These are phyloP conservation scores for Ceratobasidium sp. DNA, from an alignment of 1,284 basidiomycete species.

Conservation along the genomic window DNA sequence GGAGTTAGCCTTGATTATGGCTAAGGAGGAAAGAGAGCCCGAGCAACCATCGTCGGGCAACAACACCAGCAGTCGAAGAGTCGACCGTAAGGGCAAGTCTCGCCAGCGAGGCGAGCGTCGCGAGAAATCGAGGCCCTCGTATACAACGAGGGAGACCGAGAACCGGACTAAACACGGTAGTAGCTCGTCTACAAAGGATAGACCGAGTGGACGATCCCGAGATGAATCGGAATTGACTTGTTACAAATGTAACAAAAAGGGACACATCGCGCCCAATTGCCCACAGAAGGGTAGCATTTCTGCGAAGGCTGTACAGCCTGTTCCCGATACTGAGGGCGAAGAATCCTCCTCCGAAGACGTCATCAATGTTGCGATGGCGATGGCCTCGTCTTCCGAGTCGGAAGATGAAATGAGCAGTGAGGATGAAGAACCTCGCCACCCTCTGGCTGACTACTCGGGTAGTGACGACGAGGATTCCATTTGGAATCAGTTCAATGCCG, in stretches of 20 bases:
- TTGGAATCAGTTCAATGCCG: not conserved
- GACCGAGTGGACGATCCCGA: not conserved
- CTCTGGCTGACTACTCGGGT: not conserved
- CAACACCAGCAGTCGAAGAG: not conserved
- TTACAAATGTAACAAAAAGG: not conserved
- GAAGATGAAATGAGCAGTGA: not conserved
- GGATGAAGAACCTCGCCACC: not conserved
- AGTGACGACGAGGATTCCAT: not conserved
- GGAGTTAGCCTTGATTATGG: not conserved
- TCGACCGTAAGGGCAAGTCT: not conserved
- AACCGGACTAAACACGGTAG: too few species aligned
- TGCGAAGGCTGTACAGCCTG: not conserved
- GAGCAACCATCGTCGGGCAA: not conserved
- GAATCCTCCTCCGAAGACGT: not conserved
- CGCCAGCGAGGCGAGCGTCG: not conserved
- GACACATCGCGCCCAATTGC: not conserved
- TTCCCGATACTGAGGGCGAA: not conserved
- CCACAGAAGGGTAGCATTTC: not conserved
- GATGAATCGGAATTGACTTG: not conserved
- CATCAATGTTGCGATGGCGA: not conserved
- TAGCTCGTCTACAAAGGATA: not conserved
- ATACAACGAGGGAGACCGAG: not conserved
- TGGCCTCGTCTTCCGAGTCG: not conserved
- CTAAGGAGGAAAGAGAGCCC: not conserved
- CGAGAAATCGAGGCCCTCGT: not conserved